Conservation (phyloP, 2,329 filamentous ascomycete genomes). For the Paraphaeosphaeria sporulosa region DNA sequence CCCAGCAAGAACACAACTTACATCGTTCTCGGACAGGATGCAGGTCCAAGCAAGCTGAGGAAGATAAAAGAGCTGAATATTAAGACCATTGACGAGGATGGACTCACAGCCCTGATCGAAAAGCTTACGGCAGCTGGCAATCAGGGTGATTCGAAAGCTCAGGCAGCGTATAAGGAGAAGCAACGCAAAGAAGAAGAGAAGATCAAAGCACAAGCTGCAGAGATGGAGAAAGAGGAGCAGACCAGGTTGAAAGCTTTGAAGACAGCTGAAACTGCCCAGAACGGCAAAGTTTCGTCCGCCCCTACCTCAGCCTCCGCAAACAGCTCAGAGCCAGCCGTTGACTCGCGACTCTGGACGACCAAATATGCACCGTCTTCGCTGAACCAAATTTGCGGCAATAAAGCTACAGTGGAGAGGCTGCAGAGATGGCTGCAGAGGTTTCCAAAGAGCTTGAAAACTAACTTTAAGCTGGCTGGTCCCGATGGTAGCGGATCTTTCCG, state of each 20-base stretch:
- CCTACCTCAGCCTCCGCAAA: constrained; percentile 33
- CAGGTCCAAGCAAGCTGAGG: constrained; percentile 88
- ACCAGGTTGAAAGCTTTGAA: constrained; percentile 66
- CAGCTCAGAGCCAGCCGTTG: constrained; percentile 32
- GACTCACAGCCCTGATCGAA: constrained; percentile 85
- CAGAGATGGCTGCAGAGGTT: constrained; percentile 87
- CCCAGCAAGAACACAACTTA: constrained; percentile 95
- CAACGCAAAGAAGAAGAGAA: constrained; percentile 84
- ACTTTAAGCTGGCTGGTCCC: constrained; percentile 82
- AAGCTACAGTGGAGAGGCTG: constrained; percentile 85
- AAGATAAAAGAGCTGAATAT: constrained; percentile 82
- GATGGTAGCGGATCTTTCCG: constrained; percentile 85
- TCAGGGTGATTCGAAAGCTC: constrained; percentile 80
- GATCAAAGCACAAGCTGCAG: constrained; percentile 77
- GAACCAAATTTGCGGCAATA: constrained; percentile 94
- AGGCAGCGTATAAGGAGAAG: constrained; percentile 84
- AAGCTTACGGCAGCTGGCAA: constrained; percentile 79
- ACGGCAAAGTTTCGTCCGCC: constrained; percentile 46
- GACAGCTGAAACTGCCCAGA: constrained; percentile 41
- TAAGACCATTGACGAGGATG: constrained; percentile 94
- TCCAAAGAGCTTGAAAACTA: constrained; percentile 76
- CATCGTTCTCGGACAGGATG: constrained; percentile 88
- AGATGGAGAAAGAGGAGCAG: constrained; percentile 90
- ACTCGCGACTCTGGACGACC: constrained; percentile 77
- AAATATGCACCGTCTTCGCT: constrained; percentile 91